These are phyloP conservation scores for Vanilla planifolia DNA, from an alignment of 106 monocot species.

Conservation along the genomic window DNA sequence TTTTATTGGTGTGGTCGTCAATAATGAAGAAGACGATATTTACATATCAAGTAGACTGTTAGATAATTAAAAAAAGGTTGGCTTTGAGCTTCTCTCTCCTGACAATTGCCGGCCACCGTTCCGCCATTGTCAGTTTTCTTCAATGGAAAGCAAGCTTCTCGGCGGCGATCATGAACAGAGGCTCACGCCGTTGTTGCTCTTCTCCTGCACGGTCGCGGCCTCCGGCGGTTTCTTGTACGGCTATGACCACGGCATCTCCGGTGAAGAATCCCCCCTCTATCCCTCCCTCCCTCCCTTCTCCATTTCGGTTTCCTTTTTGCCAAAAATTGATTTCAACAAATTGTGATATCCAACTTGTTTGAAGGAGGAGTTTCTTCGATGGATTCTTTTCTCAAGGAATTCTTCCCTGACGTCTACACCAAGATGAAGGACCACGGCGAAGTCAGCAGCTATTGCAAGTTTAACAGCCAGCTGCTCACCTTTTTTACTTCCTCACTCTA, in stretches of 20 bases:
- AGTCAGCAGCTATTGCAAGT: constrained; percentile 10
- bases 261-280: neutral
- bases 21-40: too few relatives aligned
- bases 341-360: neutral
- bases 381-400: constrained; percentile 9
- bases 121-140: too few relatives aligned
- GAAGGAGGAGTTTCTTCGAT: constrained; percentile 10
- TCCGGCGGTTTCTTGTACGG: constrained; percentile 9
- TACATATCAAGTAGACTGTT: too few relatives aligned
- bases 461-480: constrained; percentile 6
- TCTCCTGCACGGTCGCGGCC: constrained; percentile 6
- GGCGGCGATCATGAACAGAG: neutral
- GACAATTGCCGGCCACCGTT: too few relatives aligned
- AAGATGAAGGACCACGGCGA: neutral
- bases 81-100: too few relatives aligned
- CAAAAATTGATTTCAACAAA: neutral
- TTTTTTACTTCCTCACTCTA: constrained; percentile 19
- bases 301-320: too few relatives aligned
- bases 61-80: too few relatives aligned
- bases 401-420: constrained; percentile 2
- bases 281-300: neutral
- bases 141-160: too few relatives aligned
- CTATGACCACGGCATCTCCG: constrained; percentile 5
- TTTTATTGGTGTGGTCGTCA: too few relatives aligned
- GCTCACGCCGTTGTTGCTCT: neutral